These are phyloP conservation scores for Rhizopogon vesiculosus DNA, from an alignment of 768 basidiomycete species.

Conservation along the genomic window DNA sequence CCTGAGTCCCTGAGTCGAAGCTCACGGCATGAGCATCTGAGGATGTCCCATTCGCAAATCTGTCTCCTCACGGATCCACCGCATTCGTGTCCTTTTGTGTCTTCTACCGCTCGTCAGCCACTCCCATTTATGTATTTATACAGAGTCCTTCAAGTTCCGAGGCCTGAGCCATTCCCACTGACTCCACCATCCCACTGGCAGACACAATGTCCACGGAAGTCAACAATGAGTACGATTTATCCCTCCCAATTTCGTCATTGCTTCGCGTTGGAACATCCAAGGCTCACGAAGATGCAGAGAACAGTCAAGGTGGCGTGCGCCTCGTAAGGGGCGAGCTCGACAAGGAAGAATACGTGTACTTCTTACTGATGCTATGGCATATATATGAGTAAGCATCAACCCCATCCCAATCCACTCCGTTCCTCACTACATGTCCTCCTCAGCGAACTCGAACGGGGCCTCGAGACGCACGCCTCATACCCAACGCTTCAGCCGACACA, in stretches of 20 bases:
- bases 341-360: slow-evolving; percentile 62
- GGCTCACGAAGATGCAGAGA: slow-evolving; percentile 56
- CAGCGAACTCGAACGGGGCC: slow-evolving; percentile 52
- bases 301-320: slow-evolving; percentile 51
- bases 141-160: too few relatives aligned
- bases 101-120: too few relatives aligned
- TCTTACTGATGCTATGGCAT: slow-evolving; percentile 75
- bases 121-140: too few relatives aligned
- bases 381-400: slow-evolving; percentile 60
- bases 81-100: too few relatives aligned
- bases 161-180: too few relatives aligned
- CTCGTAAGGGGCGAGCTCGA: slow-evolving; percentile 55
- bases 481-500: slow-evolving; percentile 63
- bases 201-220: background rate
- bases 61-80: too few relatives aligned
- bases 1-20: too few relatives aligned
- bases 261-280: slow-evolving; percentile 34
- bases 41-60: too few relatives aligned
- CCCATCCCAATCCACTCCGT: background rate
- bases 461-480: slow-evolving; percentile 57
- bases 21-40: too few relatives aligned
- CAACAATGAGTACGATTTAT: slow-evolving; percentile 14
- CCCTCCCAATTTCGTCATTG: slow-evolving; percentile 31
- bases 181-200: too few relatives aligned
- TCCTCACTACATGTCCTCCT: too few relatives aligned